phyloP scores from a whole-genome alignment of 345 rosid species.

The Corymbia maculata region DNA sequence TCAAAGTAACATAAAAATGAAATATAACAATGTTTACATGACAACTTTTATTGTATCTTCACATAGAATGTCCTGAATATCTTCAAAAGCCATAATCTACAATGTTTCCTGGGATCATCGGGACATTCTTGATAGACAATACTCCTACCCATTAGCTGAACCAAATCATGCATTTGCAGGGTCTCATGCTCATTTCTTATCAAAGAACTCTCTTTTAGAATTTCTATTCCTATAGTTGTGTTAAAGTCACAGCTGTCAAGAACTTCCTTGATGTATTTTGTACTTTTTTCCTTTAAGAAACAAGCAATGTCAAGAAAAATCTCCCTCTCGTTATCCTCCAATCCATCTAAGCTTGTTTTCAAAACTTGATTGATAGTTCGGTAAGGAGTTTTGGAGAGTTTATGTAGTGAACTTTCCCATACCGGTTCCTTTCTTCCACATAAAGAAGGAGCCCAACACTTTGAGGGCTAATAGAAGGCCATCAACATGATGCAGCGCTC shows the following conservation, averaged over 20 bases:
- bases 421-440: not conserved
- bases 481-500: too few species aligned
- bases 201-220: not conserved
- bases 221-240: not conserved
- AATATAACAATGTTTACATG: not conserved
- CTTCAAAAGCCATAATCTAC: not conserved
- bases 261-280: not conserved
- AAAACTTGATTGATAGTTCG: not conserved
- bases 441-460: not conserved
- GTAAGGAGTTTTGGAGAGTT: not conserved
- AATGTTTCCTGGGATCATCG: fast-evolving
- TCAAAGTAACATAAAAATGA: not conserved
- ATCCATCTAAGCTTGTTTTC: not conserved
- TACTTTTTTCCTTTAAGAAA: not conserved
- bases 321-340: not conserved
- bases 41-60: not conserved
- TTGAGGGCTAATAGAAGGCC: too few species aligned
- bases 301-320: not conserved
- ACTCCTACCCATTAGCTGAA: not conserved
- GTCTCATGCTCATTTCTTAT: not conserved
- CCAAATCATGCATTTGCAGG: not conserved
- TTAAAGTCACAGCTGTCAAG: not conserved
- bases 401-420: not conserved
- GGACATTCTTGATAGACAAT: not conserved
- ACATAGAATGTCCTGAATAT: not conserved